A percentile compares a stretch with the other conserved stretches of the same genome.
Evolutionary conservation across 2,329 filamentous ascomycete species (phyloP).

Genomic region (Stagonosporopsis rhizophila): DNA sequence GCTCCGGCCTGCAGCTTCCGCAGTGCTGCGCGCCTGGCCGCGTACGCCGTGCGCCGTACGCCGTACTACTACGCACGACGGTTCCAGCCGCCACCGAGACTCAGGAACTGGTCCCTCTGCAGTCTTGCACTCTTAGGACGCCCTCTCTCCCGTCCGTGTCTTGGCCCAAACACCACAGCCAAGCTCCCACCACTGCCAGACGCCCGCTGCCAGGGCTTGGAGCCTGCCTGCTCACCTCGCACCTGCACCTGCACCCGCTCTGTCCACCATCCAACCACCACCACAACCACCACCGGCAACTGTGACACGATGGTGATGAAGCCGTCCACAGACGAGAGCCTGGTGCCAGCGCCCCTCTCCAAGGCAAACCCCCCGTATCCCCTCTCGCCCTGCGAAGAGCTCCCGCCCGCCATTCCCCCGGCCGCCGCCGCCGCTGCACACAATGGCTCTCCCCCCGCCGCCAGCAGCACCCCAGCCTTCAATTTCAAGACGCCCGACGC

Average conservation of each 20-base stretch:
- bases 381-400: conserved; percentile 49
- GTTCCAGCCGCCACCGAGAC: background rate
- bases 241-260: conserved; percentile 2
- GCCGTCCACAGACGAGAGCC: conserved; percentile 43
- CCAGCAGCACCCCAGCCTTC: conserved; percentile 50
- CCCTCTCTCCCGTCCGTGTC: background rate
- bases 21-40: conserved; percentile 4
- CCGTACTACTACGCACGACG: too few species aligned
- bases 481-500: conserved; percentile 45
- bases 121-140: background rate
- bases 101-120: background rate
- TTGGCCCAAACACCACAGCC: conserved; percentile 14
- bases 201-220: conserved; percentile 9
- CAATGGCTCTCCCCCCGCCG: conserved; percentile 43
- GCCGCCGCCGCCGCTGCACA: conserved; percentile 25
- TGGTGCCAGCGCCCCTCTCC: conserved; percentile 51
- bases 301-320: conserved; percentile 54
- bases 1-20: conserved; percentile 3
- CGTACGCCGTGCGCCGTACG: too few species aligned
- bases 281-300: too few species aligned
- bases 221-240: conserved; percentile 12
- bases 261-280: conserved; percentile 9
- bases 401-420: conserved; percentile 32
- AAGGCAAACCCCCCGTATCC: conserved; percentile 56
- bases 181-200: conserved; percentile 7